Evolutionary conservation across 768 basidiomycete species (phyloP).

Genomic region (Lentinula sp.): DNA sequence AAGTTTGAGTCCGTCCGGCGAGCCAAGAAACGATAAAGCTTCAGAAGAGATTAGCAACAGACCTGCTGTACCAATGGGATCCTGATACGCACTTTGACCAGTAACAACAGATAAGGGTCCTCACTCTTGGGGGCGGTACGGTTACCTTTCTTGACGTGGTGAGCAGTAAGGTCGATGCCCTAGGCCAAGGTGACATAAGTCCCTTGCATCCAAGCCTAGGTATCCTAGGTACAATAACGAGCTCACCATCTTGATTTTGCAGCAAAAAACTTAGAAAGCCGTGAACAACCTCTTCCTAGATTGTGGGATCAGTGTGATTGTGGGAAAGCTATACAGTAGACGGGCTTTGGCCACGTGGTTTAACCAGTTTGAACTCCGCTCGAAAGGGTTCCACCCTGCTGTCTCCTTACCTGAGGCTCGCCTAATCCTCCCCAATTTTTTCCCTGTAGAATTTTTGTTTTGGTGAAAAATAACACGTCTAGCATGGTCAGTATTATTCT

Average conservation of each 20-base stretch:
- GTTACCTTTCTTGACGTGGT: conserved; percentile 98
- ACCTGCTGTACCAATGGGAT: conserved; percentile 5
- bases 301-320: conserved; percentile 30
- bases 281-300: not conserved
- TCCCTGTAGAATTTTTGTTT: too few relatives aligned
- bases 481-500: conserved; percentile 56
- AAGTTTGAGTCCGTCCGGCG: conserved; percentile 93
- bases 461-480: conserved; percentile 17
- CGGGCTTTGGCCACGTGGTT: not conserved
- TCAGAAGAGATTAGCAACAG: conserved; percentile 10
- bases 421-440: too few relatives aligned
- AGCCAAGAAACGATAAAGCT: conserved; percentile 99
- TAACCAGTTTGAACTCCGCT: conserved; percentile 32
- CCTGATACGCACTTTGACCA: conserved; percentile 77
- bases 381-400: conserved; percentile 12
- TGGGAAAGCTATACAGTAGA: not conserved
- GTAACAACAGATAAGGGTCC: conserved; percentile 97
- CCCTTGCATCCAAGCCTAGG: not conserved
- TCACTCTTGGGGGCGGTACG: conserved; percentile 96
- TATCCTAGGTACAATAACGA: conserved; percentile 26
- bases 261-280: conserved; percentile 7
- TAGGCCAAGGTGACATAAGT: conserved; percentile 19
- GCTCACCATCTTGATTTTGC: conserved; percentile 81
- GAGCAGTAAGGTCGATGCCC: conserved; percentile 94
- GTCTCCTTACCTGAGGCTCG: not conserved